Conservation (phyloP, 2,329 filamentous ascomycete species). For the Colletotrichum tropicicola region DNA sequence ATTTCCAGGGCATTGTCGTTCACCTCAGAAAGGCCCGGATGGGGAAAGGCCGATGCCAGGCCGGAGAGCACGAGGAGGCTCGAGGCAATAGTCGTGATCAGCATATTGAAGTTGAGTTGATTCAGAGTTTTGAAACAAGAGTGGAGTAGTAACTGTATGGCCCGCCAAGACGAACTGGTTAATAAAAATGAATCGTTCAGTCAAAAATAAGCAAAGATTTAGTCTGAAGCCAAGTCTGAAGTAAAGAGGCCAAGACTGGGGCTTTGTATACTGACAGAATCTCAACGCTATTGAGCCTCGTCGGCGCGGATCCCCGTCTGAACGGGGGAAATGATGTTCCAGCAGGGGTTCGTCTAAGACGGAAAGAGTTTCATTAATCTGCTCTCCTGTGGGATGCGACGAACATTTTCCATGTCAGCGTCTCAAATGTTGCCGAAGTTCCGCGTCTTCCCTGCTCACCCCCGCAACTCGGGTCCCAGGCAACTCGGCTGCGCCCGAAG, state of each 20-base stretch:
- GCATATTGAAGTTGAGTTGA: background rate
- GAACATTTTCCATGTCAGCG: background rate
- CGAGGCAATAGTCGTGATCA: background rate
- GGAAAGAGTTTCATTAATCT: background rate
- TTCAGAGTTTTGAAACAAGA: background rate
- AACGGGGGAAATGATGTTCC: background rate
- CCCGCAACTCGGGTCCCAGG: background rate
- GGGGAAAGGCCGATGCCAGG: background rate
- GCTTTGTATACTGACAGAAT: background rate
- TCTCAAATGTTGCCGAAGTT: background rate
- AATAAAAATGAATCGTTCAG: background rate
- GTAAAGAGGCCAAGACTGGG: background rate
- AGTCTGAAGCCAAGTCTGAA: background rate
- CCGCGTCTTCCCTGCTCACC: background rate
- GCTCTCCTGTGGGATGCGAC: background rate
- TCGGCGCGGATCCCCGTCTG: background rate
- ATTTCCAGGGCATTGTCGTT: background rate
- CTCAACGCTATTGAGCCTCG: background rate
- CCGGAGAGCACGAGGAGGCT: background rate
- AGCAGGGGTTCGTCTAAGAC: background rate
- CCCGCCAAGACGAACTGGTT: background rate
- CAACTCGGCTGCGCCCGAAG: too few species aligned
- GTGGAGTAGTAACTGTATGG: background rate
- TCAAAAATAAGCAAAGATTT: background rate
- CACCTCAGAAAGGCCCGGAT: background rate